phyloP scores from a whole-genome alignment of 257 asterid genomes.

The Oldenlandia corymbosa region DNA sequence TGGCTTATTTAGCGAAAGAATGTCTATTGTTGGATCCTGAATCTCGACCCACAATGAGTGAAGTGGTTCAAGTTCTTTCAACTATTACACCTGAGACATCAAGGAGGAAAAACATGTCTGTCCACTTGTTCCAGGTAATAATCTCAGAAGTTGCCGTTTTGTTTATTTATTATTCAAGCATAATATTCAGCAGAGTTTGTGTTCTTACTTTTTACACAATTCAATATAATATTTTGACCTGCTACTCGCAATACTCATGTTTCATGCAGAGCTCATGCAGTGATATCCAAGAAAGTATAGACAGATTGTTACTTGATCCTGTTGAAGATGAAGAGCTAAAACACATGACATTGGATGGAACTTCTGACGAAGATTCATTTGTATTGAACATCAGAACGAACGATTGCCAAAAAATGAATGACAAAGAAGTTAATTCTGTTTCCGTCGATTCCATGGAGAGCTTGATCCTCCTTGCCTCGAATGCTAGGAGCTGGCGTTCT shows the following conservation, averaged over 20 bases:
- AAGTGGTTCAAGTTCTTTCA: conserved; percentile 88
- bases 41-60: conserved; percentile 87
- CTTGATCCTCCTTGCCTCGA: conserved; percentile 36
- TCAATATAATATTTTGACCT: not conserved
- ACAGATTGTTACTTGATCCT: conserved; percentile 17
- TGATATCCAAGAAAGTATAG: conserved; percentile 21
- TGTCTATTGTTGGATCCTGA: conserved; percentile 89
- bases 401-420: conserved; percentile 15
- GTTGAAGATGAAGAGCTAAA: conserved; percentile 53
- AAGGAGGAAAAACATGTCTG: conserved; percentile 50
- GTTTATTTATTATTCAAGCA: no score
- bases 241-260: not conserved
- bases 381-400: conserved; percentile 13
- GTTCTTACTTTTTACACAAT: not conserved
- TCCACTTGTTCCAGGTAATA: conserved; percentile 33
- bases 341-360: conserved; percentile 46
- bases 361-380: conserved; percentile 19
- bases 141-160: not conserved
- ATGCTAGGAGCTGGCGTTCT: conserved; percentile 26
- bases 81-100: conserved; percentile 75
- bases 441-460: conserved; percentile 32
- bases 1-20: conserved; percentile 94
- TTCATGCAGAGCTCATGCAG: conserved; percentile 29
- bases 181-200: not conserved
- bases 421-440: conserved; percentile 24